A percentile compares a stretch with the other conserved stretches of the same genome.
These are phyloP conservation scores for Candida arabinofermentans DNA, from an alignment of 805 yeast species.

Conservation along the genomic window DNA sequence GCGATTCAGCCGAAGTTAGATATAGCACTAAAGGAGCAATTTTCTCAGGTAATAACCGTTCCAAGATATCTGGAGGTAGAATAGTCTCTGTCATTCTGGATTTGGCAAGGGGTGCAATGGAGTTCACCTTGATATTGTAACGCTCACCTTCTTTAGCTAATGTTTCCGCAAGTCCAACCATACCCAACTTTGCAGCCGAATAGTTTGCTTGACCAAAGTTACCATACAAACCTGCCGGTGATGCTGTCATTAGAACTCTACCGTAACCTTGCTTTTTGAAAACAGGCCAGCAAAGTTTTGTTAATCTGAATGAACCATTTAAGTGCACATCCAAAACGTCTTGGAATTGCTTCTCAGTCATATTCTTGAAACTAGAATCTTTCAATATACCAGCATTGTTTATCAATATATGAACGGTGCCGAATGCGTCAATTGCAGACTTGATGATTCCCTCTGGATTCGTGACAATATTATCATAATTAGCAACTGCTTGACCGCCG, in stretches of 20 bases:
- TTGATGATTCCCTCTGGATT: slow-evolving; percentile 81
- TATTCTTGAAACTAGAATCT: slow-evolving; percentile 82
- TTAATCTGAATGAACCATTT: slow-evolving; percentile 80
- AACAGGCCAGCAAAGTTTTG: slow-evolving; percentile 90
- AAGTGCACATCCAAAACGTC: slow-evolving; percentile 84
- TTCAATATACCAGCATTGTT: slow-evolving; percentile 95
- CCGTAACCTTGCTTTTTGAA: slow-evolving; percentile 84
- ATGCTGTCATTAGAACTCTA: slow-evolving; percentile 86
- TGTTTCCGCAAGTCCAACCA: slow-evolving; percentile 90
- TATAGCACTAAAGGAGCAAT: slow-evolving; percentile 88
- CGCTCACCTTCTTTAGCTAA: slow-evolving; percentile 90
- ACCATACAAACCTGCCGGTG: slow-evolving; percentile 96
- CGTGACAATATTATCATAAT: slow-evolving; percentile 82
- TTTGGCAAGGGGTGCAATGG: slow-evolving; percentile 92
- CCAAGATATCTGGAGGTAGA: slow-evolving; percentile 80
- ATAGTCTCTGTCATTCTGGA: slow-evolving; percentile 94
- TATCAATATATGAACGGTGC: slow-evolving; percentile 81
- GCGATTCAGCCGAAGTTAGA: slow-evolving; percentile 61
- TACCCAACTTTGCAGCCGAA: slow-evolving; percentile 86
- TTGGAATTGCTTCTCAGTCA: slow-evolving; percentile 76
- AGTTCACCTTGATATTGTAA: slow-evolving; percentile 78
- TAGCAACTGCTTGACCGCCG: slow-evolving; percentile 90
- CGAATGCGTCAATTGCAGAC: slow-evolving; percentile 82
- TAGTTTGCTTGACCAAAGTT: slow-evolving; percentile 96
- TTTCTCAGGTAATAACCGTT: slow-evolving; percentile 78